These are phyloP conservation scores for Colletotrichum tropicale DNA, from an alignment of 2,329 filamentous ascomycete genomes.

Conservation along the genomic window DNA sequence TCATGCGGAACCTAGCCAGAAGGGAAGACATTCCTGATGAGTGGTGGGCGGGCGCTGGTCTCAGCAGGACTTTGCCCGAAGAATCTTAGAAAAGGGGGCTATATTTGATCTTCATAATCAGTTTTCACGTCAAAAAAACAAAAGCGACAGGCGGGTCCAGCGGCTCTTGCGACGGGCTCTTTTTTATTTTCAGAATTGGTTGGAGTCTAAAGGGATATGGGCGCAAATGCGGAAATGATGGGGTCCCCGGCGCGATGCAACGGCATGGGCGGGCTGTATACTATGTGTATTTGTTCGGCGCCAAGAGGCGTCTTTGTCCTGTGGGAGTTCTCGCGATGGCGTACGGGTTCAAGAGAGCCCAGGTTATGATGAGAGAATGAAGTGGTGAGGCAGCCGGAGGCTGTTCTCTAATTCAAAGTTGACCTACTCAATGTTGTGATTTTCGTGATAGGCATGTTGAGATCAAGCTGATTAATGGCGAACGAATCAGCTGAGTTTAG, in stretches of 20 bases:
- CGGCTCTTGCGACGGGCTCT: neutral
- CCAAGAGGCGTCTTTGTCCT: neutral
- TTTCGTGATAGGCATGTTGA: neutral
- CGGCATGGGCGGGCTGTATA: neutral
- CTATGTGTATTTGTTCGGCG: conserved; percentile 3
- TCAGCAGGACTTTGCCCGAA: conserved; percentile 61
- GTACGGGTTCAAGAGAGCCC: neutral
- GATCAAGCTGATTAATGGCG: neutral
- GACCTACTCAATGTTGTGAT: neutral
- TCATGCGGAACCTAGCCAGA: conserved; percentile 72
- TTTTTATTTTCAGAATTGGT: neutral
- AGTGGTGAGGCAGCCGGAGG: neutral
- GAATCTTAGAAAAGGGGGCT: conserved; percentile 30
- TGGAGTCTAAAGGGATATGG: neutral
- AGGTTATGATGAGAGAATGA: neutral
- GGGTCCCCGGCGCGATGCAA: neutral
- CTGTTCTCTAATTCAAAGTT: neutral
- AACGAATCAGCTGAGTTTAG: neutral
- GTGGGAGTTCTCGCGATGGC: neutral
- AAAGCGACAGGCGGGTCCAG: neutral
- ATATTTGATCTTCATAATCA: neutral
- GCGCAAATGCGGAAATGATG: neutral
- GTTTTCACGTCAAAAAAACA: neutral
- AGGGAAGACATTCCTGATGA: conserved; percentile 81
- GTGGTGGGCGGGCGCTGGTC: conserved; percentile 77